Evolutionary conservation across 2,329 filamentous ascomycete genomes (phyloP).

Genomic region (Cadophora sp.): DNA sequence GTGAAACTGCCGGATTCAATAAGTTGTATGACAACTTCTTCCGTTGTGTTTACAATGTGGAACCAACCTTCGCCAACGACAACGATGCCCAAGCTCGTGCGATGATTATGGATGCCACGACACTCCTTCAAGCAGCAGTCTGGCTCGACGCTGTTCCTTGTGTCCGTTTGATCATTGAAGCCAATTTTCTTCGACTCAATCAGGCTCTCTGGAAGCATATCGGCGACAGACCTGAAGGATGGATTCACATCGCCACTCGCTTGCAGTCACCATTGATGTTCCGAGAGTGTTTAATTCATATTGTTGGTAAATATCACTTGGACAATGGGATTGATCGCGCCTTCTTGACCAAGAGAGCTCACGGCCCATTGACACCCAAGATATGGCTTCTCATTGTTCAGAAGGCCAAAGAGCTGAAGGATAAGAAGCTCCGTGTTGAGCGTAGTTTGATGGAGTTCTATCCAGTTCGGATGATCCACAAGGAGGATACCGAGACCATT

Average conservation of each 20-base stretch:
- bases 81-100: slow-evolving; percentile 5
- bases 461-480: slow-evolving; percentile 36
- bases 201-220: slow-evolving; percentile 39
- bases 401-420: slow-evolving; percentile 35
- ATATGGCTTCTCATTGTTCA: slow-evolving; percentile 30
- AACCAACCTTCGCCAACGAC: slow-evolving; percentile 26
- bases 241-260: slow-evolving; percentile 37
- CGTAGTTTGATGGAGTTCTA: slow-evolving; percentile 32
- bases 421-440: slow-evolving; percentile 37
- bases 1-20: slow-evolving; percentile 25
- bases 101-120: slow-evolving; percentile 33
- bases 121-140: slow-evolving; percentile 37
- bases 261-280: slow-evolving; percentile 42
- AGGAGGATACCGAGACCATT: slow-evolving; percentile 18
- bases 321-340: slow-evolving; percentile 26
- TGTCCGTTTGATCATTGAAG: slow-evolving; percentile 36
- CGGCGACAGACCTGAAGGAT: slow-evolving; percentile 29
- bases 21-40: slow-evolving; percentile 42
- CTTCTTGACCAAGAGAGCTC: slow-evolving; percentile 10
- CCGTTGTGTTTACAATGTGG: slow-evolving; percentile 34
- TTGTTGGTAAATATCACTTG: slow-evolving; percentile 36
- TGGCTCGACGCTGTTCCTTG: slow-evolving; percentile 28
- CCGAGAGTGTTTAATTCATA: slow-evolving; percentile 40
- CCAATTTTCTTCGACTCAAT: slow-evolving; percentile 37
- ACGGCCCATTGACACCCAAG: slow-evolving; percentile 17